A percentile compares a stretch with the other conserved stretches of the same genome.
phyloP scores from a whole-genome alignment of 441 rosid genomes.

The Croton setiger region DNA sequence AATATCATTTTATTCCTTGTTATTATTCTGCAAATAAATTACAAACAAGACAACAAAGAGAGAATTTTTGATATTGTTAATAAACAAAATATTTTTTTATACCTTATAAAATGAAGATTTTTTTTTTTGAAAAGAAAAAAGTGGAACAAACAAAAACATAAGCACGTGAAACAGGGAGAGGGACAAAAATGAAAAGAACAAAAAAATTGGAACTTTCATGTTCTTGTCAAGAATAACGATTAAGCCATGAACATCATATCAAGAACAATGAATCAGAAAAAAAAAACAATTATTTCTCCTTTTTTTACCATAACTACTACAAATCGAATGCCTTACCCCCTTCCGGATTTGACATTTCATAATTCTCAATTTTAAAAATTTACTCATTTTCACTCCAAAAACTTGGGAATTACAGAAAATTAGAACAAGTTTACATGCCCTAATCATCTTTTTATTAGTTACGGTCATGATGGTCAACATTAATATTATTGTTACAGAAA shows the following conservation, averaged over 20 bases:
- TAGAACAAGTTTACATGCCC: neutral
- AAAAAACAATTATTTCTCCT: neutral
- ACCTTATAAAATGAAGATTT: too few relatives aligned
- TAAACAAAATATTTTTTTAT: too few relatives aligned
- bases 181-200: neutral
- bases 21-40: too few relatives aligned
- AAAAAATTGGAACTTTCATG: neutral
- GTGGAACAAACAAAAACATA: too few relatives aligned
- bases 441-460: too few relatives aligned
- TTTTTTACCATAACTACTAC: neutral
- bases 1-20: too few relatives aligned
- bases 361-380: neutral
- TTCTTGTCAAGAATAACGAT: neutral
- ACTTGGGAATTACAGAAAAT: neutral
- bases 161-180: neutral
- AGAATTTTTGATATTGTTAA: too few relatives aligned
- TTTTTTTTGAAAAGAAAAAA: neutral
- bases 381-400: neutral
- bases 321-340: neutral
- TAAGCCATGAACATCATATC: neutral
- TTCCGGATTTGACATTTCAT: constrained; percentile 2
- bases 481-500: neutral
- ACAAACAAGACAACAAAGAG: too few relatives aligned
- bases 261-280: neutral
- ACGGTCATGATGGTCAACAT: too few relatives aligned